Percentiles rank a stretch among this genome's conserved stretches.
These are phyloP conservation scores for Blastocystis sp. DNA, from an alignment of 352 stramenopile species.

Conservation along the genomic window DNA sequence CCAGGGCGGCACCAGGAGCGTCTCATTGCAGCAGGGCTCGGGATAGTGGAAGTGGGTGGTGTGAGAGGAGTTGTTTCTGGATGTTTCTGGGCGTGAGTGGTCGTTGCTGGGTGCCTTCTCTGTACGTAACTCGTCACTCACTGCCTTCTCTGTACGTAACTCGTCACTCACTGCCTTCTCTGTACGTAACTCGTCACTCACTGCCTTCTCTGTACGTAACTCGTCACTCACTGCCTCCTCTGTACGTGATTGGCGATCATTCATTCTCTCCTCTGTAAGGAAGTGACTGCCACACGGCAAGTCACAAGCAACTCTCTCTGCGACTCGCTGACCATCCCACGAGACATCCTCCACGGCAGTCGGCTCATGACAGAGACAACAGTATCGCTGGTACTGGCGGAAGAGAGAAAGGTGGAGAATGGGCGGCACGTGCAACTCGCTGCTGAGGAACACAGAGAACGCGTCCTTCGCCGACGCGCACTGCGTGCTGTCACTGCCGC, in stretches of 20 bases:
- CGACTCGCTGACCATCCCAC: neutral
- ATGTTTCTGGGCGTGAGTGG: no score
- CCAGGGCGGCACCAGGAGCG: neutral
- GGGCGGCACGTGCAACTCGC: neutral
- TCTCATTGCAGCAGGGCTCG: slow-evolving; percentile 8
- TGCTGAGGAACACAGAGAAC: neutral
- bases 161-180: no score
- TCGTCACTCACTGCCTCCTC: neutral
- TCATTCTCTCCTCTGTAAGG: neutral
- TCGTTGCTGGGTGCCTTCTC: no score
- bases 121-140: no score
- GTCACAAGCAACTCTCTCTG: no score
- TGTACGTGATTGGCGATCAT: neutral
- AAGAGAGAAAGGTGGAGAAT: slow-evolving; percentile 36
- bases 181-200: no score
- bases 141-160: neutral
- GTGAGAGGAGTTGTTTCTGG: neutral
- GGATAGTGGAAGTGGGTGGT: neutral
- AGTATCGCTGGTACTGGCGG: slow-evolving; percentile 8
- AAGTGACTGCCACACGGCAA: no score
- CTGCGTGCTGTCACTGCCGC: neutral
- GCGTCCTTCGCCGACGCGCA: neutral
- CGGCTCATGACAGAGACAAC: neutral
- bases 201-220: no score
- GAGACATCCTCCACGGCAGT: neutral